Evolutionary conservation across 192 early-diverging fungal species (phyloP), one percentile per base, ranked within the genome.

Genomic region (Coemansia sp.): DNA sequence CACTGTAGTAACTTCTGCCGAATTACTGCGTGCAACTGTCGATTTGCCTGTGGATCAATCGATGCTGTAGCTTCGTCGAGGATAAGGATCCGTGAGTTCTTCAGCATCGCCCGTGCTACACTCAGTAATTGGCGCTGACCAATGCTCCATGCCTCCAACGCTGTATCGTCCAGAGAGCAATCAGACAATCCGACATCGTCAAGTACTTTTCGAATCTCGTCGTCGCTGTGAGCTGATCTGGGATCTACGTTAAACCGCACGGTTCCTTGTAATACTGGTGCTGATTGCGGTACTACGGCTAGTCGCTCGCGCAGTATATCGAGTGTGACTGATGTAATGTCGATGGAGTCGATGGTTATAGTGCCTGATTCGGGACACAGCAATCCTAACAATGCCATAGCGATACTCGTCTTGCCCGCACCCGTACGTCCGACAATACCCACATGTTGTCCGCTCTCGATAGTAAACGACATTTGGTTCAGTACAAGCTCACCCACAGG

Each of bases 181-280:
- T 6, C 0, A 3, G 27, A 7, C 0, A 93, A 70, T 1, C 88
- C 84, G 1, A 91, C 90, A 1, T 81, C 68, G 20, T 87, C 82
- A 15, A 97, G 76, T 0, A 88, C 90, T 18, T 73, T 62, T 87
- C 85, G 90, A 16, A 97, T 86, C 63, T 92, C 90, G 18, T 81
- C 86, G 69, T 93, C 92, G 2, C 73, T 73, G 33, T 80, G 75
- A 8, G 68, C 58, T 60, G 81, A 71, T 68, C 91, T 89, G 5
- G 96, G 96, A 75, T 97, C 95, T 29, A 97, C 75, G 80, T 98
- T 98, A 47, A 85, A 90, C 31, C 93, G 89, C 33, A 97, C 87
- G 0, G 94, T 91, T 6, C 92, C 87, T 0, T 83, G 72, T 33
- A 95, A 87, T 18, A 93, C 61, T 3, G 87, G 87, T 3, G 95